Evolutionary conservation across 306 rosid species (phyloP).

Genomic region (Argentina anserina): DNA sequence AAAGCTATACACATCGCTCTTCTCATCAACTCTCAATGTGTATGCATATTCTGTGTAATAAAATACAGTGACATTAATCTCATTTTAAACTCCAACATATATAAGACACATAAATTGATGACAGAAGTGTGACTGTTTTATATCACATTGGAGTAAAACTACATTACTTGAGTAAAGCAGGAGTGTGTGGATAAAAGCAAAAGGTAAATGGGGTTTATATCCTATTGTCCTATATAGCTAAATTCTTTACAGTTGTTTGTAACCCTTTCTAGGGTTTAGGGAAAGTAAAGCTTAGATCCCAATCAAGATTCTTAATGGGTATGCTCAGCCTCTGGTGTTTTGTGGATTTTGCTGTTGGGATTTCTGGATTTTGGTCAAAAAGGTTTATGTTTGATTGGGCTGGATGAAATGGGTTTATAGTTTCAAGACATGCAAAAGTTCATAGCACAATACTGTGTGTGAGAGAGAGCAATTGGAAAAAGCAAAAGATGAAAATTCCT

Average conservation of each 20-base stretch:
- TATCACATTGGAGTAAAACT: not conserved
- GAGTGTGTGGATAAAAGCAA: conserved; percentile 14
- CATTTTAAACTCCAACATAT: not conserved
- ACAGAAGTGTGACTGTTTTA: not conserved
- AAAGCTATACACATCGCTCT: conserved; percentile 84
- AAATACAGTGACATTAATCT: not conserved
- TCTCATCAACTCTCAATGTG: conserved; percentile 79
- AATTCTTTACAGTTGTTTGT: conserved; percentile 8
- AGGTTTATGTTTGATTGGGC: conserved; percentile 28
- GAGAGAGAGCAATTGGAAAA: conserved; percentile 32
- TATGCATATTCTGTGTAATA: conserved; percentile 74
- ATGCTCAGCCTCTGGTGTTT: conserved; percentile 28
- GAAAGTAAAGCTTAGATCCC: conserved; percentile 48
- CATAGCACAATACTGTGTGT: conserved; percentile 17
- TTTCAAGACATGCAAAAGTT: conserved; percentile 69
- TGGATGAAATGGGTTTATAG: conserved; percentile 31
- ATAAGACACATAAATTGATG: not conserved
- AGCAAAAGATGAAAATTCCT: conserved; percentile 49
- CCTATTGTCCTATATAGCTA: not conserved
- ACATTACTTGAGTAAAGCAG: not conserved
- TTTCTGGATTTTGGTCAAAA: conserved; percentile 38
- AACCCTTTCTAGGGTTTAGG: conserved; percentile 55
- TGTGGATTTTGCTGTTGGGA: conserved; percentile 31
- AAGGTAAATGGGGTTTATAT: conserved; percentile 14
- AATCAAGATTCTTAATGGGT: conserved; percentile 31